Percentiles rank a stretch among this genome's conserved stretches.
phyloP scores from a whole-genome alignment of 140 eudicot genomes.

The Erigeron philadelphicus region DNA sequence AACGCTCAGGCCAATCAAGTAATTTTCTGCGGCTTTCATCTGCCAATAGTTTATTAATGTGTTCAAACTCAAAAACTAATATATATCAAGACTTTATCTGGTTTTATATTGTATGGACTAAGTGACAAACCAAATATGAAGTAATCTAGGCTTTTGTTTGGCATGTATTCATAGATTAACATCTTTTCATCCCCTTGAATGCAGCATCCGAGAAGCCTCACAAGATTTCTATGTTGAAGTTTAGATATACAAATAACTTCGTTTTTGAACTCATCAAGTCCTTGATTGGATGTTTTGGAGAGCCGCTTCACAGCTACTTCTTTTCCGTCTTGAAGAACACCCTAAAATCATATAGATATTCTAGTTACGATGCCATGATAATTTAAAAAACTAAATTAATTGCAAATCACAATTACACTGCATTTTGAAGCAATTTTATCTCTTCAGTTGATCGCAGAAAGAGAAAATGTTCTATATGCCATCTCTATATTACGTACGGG shows the following conservation, averaged over 20 bases:
- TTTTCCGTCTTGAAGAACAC: slow-evolving; percentile 38
- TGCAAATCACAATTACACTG: background rate
- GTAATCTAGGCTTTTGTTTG: slow-evolving; percentile 45
- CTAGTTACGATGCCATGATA: background rate
- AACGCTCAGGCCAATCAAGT: slow-evolving; percentile 50
- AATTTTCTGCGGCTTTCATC: slow-evolving; percentile 35
- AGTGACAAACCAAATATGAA: slow-evolving; percentile 40
- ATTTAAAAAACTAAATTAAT: no score
- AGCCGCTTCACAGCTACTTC: slow-evolving; percentile 48
- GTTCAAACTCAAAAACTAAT: background rate
- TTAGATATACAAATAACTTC: slow-evolving; percentile 48
- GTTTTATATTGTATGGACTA: background rate
- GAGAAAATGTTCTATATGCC: no score
- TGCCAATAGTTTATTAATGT: slow-evolving; percentile 11
- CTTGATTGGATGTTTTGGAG: slow-evolving; percentile 45
- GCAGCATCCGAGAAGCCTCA: slow-evolving; percentile 52
- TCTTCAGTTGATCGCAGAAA: no score
- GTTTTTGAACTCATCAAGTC: slow-evolving; percentile 42
- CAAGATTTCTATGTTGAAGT: slow-evolving; percentile 46
- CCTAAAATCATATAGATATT: slow-evolving; percentile 26
- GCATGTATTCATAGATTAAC: slow-evolving; percentile 51
- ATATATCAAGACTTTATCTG: background rate
- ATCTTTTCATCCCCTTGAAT: slow-evolving; percentile 42
- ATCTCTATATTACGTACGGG: no score
- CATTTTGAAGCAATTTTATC: background rate